phyloP scores from a whole-genome alignment of 305 asterid genomes.

The Solanum hybrid region DNA sequence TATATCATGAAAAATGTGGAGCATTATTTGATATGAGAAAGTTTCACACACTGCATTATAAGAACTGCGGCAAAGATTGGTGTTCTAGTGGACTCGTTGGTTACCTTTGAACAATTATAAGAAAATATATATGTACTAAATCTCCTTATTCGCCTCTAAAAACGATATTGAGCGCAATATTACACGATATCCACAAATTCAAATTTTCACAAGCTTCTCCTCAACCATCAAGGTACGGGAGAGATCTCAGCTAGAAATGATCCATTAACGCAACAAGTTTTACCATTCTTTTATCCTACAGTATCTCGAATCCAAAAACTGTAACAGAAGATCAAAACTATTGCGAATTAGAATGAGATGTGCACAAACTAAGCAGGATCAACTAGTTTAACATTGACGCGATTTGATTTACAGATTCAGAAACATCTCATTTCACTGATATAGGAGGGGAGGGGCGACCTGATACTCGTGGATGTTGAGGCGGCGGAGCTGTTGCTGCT shows the following conservation, averaged over 20 bases:
- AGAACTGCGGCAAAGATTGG: not conserved
- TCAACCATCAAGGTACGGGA: not conserved
- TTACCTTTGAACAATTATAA: not conserved
- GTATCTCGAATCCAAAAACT: not conserved
- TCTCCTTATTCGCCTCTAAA: not conserved
- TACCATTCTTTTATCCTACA: not conserved
- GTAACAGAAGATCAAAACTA: not conserved
- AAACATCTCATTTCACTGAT: not conserved
- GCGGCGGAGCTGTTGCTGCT: slow-evolving; percentile 97
- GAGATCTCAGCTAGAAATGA: not conserved
- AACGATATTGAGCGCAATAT: not conserved
- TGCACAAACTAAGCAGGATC: not conserved
- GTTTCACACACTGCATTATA: not conserved
- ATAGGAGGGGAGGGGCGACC: slow-evolving; percentile 18
- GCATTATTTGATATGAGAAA: not conserved
- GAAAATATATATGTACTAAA: not conserved
- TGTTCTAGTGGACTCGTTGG: not conserved
- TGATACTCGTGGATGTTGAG: slow-evolving; percentile 96
- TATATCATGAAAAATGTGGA: not conserved
- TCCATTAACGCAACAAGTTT: not conserved
- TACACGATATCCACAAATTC: not conserved
- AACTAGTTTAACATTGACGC: not conserved
- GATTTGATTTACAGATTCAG: not conserved
- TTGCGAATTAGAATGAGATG: not conserved
- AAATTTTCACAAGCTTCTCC: not conserved